These are phyloP conservation scores for Asterionellopsis glacialis DNA, from an alignment of 108 stramenopile genomes.

Conservation along the genomic window DNA sequence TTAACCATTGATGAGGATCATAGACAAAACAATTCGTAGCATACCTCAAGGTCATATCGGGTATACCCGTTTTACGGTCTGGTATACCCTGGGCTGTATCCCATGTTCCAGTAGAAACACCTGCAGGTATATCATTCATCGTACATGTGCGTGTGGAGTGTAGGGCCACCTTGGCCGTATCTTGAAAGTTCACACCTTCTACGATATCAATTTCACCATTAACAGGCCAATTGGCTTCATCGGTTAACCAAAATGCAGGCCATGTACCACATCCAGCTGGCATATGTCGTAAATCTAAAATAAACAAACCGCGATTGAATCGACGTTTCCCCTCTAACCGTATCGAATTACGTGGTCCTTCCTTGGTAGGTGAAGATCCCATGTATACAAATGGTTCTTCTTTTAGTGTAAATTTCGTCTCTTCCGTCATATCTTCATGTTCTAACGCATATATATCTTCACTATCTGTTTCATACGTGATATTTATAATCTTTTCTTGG, in stretches of 20 bases:
- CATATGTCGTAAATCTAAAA: constrained; percentile 75
- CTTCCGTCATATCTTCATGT: not conserved
- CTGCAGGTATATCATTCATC: constrained; percentile 77
- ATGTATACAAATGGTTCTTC: constrained; percentile 76
- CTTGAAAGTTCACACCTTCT: constrained; percentile 80
- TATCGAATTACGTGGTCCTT: constrained; percentile 69
- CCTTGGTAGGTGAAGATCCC: constrained; percentile 52
- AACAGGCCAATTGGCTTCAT: constrained; percentile 79
- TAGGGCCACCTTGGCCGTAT: constrained; percentile 79
- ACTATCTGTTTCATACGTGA: constrained; percentile 38
- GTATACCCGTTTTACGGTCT: constrained; percentile 47
- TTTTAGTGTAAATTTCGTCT: not conserved
- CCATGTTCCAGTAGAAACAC: constrained; percentile 70
- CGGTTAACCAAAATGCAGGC: constrained; percentile 90
- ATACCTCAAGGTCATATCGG: constrained; percentile 39
- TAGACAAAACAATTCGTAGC: constrained; percentile 84
- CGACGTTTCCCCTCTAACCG: constrained; percentile 72
- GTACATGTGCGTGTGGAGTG: constrained; percentile 68
- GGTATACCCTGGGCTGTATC: constrained; percentile 85
- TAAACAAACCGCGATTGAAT: constrained; percentile 79
- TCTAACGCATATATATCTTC: constrained; percentile 18
- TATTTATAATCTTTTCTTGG: constrained; percentile 49
- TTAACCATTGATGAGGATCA: constrained; percentile 92
- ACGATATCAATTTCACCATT: constrained; percentile 90
- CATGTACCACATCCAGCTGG: constrained; percentile 85